These are phyloP conservation scores for Trametes versicolor DNA, from an alignment of 1,284 basidiomycete genomes.

Conservation along the genomic window DNA sequence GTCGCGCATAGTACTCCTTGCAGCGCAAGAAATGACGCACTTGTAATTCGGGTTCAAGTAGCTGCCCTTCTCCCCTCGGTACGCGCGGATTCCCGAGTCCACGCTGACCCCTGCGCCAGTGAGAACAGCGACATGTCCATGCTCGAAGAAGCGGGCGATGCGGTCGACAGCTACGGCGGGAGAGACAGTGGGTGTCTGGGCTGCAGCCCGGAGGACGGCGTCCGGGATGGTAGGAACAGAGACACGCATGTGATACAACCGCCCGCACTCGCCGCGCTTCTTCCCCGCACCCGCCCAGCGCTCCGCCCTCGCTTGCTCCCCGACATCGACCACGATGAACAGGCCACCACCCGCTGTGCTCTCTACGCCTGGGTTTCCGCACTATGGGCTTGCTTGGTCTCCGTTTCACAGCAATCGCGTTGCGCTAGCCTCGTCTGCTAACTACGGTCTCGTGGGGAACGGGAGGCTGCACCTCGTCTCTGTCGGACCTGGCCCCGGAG, in stretches of 20 bases:
- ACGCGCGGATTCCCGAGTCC: conserved; percentile 91
- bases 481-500: conserved; percentile 57
- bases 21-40: conserved; percentile 53
- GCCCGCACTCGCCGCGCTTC: conserved; percentile 19
- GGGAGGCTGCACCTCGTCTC: conserved; percentile 84
- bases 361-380: conserved; percentile 87
- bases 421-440: conserved; percentile 91
- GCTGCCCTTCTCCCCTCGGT: conserved; percentile 83
- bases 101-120: conserved; percentile 95
- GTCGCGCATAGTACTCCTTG: conserved; percentile 59
- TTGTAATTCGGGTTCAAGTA: conserved; percentile 94
- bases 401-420: conserved; percentile 88
- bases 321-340: conserved; percentile 53
- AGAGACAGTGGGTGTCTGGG: conserved; percentile 51
- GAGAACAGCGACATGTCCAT: conserved; percentile 77
- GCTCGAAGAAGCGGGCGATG: conserved; percentile 71
- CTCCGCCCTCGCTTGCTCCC: conserved; percentile 8
- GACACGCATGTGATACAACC: conserved; percentile 67
- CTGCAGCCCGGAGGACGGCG: conserved; percentile 55
- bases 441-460: conserved; percentile 96
- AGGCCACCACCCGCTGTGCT: conserved; percentile 57
- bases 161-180: conserved; percentile 68
- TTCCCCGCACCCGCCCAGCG: conserved; percentile 9
- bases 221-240: conserved; percentile 84
- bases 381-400: conserved; percentile 91